phyloP scores from a whole-genome alignment of 192 early-diverging fungal genomes.

The Backusella luteola region DNA sequence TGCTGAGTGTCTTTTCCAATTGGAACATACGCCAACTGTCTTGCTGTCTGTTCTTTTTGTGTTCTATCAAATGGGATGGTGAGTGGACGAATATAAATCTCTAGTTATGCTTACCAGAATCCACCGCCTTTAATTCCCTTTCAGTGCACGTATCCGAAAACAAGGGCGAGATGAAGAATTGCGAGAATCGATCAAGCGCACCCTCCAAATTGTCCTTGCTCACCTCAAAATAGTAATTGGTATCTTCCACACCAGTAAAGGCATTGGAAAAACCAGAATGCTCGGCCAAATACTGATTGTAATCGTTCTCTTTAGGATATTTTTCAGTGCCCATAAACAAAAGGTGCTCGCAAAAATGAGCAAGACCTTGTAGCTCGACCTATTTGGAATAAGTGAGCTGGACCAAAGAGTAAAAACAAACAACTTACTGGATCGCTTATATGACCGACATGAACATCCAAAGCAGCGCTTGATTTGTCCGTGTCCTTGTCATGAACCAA shows the following conservation, averaged over 20 bases:
- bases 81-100: too few species aligned
- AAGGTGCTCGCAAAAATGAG: slow-evolving; percentile 83
- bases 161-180: slow-evolving; percentile 92
- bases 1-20: slow-evolving; percentile 76
- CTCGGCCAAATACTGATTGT: slow-evolving; percentile 65
- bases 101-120: slow-evolving; percentile 58
- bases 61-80: slow-evolving; percentile 46
- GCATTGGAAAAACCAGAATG: slow-evolving; percentile 82
- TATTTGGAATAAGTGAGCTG: slow-evolving; percentile 11
- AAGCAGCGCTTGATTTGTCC: slow-evolving; percentile 72
- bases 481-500: slow-evolving; percentile 68
- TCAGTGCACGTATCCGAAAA: slow-evolving; percentile 87
- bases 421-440: slow-evolving; percentile 68
- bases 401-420: too few species aligned
- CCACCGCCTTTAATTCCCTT: slow-evolving; percentile 88
- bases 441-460: slow-evolving; percentile 83
- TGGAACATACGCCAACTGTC: slow-evolving; percentile 90
- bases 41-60: slow-evolving; percentile 88
- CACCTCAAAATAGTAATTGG: slow-evolving; percentile 90
- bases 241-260: slow-evolving; percentile 72
- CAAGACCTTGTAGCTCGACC: slow-evolving; percentile 71
- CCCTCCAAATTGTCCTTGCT: slow-evolving; percentile 53
- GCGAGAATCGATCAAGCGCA: slow-evolving; percentile 69
- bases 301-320: slow-evolving; percentile 84
- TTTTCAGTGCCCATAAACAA: slow-evolving; percentile 65